Evolutionary conservation across 768 basidiomycete genomes (phyloP).

Genomic region (Tephrocybe rancida): DNA sequence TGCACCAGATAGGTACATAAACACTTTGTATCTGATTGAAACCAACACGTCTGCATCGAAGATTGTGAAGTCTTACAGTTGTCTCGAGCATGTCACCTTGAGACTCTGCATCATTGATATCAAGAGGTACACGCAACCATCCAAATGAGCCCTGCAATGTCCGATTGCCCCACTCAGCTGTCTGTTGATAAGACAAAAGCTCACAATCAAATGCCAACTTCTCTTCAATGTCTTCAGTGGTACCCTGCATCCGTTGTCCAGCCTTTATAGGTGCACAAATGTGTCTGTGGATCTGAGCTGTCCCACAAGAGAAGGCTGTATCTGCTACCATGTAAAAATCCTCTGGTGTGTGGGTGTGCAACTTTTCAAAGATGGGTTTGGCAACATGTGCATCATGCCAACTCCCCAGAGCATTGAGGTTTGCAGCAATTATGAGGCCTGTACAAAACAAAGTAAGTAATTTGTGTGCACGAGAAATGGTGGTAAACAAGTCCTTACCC

Average conservation of each 20-base stretch:
- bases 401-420: slow-evolving; percentile 29
- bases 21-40: slow-evolving; percentile 43
- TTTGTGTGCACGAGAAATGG: neutral
- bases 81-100: slow-evolving; percentile 35
- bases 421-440: slow-evolving; percentile 18
- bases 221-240: slow-evolving; percentile 20
- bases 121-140: slow-evolving; percentile 36
- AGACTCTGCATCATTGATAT: slow-evolving; percentile 23
- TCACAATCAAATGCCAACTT: slow-evolving; percentile 31
- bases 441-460: neutral
- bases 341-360: slow-evolving; percentile 29
- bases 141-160: slow-evolving; percentile 44
- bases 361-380: slow-evolving; percentile 30
- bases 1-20: slow-evolving; percentile 40
- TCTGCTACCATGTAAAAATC: slow-evolving; percentile 40
- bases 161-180: slow-evolving; percentile 49
- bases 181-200: slow-evolving; percentile 42
- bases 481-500: slow-evolving; percentile 20
- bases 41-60: slow-evolving; percentile 34
- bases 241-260: slow-evolving; percentile 21
- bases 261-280: slow-evolving; percentile 36
- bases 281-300: slow-evolving; percentile 11
- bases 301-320: slow-evolving; percentile 40
- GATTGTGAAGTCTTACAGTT: slow-evolving; percentile 34
- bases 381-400: slow-evolving; percentile 42